Percentiles rank a stretch among this genome's conserved stretches.
These are phyloP conservation scores for Neonectria sp. DNA, from an alignment of 2,329 filamentous ascomycete genomes.

Conservation along the genomic window DNA sequence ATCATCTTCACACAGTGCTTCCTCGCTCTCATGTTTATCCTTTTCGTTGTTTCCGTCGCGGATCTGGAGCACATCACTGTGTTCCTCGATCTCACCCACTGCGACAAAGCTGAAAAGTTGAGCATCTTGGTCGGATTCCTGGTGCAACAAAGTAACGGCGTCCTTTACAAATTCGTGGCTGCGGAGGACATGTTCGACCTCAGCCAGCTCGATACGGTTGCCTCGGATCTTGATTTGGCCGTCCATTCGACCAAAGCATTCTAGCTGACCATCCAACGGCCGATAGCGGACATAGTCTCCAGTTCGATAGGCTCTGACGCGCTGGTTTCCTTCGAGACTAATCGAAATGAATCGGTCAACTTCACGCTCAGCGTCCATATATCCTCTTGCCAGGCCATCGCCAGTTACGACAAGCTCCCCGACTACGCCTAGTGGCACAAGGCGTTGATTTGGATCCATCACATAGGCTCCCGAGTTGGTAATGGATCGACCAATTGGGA, in stretches of 20 bases:
- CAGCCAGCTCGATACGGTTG: slow-evolving; percentile 42
- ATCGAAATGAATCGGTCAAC: not conserved
- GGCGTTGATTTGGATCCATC: slow-evolving; percentile 42
- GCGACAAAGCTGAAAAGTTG: slow-evolving; percentile 26
- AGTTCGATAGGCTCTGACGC: too few relatives aligned
- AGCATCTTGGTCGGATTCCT: slow-evolving; percentile 4
- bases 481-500: slow-evolving; percentile 39
- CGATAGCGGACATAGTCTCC: too few relatives aligned
- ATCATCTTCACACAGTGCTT: slow-evolving; percentile 30
- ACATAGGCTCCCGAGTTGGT: slow-evolving; percentile 42
- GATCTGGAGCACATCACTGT: not conserved
- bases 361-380: not conserved
- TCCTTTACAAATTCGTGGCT: not conserved
- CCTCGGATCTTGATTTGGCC: slow-evolving; percentile 42
- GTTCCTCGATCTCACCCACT: slow-evolving; percentile 2
- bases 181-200: slow-evolving; percentile 33
- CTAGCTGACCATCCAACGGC: too few relatives aligned
- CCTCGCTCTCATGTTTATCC: not conserved
- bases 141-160: too few relatives aligned
- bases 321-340: not conserved
- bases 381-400: slow-evolving; percentile 24
- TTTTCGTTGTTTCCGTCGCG: not conserved
- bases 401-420: slow-evolving; percentile 47
- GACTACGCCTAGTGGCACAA: slow-evolving; percentile 33
- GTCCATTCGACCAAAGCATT: slow-evolving; percentile 36